phyloP scores from a whole-genome alignment of 129 eudicot species.

The Pulicaria dysenterica region DNA sequence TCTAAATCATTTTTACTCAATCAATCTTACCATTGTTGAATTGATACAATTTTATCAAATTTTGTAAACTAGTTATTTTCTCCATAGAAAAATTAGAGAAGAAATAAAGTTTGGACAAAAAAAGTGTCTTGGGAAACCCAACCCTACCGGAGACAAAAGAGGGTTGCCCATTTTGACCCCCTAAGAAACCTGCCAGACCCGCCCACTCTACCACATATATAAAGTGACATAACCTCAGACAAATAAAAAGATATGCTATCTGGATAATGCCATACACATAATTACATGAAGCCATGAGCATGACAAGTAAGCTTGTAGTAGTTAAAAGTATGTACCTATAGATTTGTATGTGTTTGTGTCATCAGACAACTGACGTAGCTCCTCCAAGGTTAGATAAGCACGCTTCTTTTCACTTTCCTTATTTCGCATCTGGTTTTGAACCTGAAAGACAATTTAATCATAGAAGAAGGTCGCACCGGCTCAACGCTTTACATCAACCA shows the following conservation, averaged over 20 bases:
- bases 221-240: background rate
- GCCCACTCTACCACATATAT: background rate
- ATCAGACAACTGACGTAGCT: conserved; percentile 72
- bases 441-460: conserved; percentile 41
- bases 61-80: too few species aligned
- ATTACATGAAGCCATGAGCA: background rate
- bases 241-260: too few species aligned
- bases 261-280: background rate
- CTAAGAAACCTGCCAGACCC: too few species aligned
- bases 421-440: conserved; percentile 83
- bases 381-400: conserved; percentile 92
- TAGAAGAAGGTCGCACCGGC: background rate
- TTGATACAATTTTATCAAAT: too few species aligned
- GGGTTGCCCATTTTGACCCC: too few species aligned
- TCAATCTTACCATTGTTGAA: too few species aligned
- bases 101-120: too few species aligned
- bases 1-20: too few species aligned
- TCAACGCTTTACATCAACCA: conserved; percentile 12
- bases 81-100: too few species aligned
- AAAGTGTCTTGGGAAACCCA: too few species aligned
- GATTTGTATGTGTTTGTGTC: conserved; percentile 95
- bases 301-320: background rate
- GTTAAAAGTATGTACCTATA: conserved; percentile 50
- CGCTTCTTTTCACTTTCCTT: conserved; percentile 96
- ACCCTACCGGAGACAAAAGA: too few species aligned